Evolutionary conservation across 2,329 filamentous ascomycete species (phyloP).

Genomic region (Emericellopsis atlantica): DNA sequence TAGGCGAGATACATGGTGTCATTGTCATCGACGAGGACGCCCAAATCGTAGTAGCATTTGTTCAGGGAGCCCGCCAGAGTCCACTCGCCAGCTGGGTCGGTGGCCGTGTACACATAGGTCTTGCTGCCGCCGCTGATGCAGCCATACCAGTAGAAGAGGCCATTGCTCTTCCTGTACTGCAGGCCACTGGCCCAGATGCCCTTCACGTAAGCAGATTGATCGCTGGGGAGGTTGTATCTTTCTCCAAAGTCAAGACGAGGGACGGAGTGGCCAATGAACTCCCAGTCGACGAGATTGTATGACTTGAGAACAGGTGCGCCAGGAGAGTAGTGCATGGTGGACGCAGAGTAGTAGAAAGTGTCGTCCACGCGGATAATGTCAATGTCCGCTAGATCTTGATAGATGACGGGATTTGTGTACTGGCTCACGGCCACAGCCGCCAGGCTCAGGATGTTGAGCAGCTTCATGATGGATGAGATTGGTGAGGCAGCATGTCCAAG

Average conservation of each 20-base stretch:
- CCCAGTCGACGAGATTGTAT: conserved; percentile 41
- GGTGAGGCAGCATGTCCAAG: no score
- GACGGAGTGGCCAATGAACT: conserved; percentile 29
- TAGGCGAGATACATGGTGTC: conserved; percentile 45
- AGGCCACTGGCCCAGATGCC: conserved; percentile 30
- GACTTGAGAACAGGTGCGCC: conserved; percentile 43
- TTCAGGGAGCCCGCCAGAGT: conserved; percentile 14
- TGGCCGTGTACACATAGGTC: conserved; percentile 38
- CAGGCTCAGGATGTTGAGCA: background rate
- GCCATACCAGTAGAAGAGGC: conserved; percentile 41
- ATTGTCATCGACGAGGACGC: conserved; percentile 41
- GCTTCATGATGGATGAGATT: no score
- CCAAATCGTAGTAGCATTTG: conserved; percentile 40
- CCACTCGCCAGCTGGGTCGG: conserved; percentile 26
- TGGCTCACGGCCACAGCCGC: conserved; percentile 1
- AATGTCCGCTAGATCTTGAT: conserved; percentile 40
- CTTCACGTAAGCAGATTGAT: conserved; percentile 31
- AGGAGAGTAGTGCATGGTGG: conserved; percentile 42
- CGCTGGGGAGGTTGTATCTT: conserved; percentile 29
- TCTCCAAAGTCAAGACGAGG: conserved; percentile 29
- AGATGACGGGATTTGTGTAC: conserved; percentile 39
- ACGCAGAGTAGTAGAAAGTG: conserved; percentile 25
- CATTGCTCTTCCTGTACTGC: conserved; percentile 31
- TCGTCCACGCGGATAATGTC: conserved; percentile 37
- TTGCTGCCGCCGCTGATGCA: conserved; percentile 30